Evolutionary conservation across 1,284 basidiomycete species (phyloP).

Genomic region (Leccinum solheimii): DNA sequence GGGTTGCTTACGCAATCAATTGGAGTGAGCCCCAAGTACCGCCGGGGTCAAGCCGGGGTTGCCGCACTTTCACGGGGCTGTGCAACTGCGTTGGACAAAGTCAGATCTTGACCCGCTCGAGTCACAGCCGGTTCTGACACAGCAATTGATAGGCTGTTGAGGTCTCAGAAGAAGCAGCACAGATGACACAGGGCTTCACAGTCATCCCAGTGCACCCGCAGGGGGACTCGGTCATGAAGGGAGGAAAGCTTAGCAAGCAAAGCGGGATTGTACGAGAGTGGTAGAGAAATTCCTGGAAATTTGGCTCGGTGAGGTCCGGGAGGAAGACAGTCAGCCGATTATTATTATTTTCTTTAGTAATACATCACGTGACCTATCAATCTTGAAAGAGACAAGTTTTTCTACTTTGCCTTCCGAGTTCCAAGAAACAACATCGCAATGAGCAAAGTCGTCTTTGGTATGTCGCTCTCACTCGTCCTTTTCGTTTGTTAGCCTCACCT

Average conservation of each 20-base stretch:
- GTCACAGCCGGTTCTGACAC: not conserved
- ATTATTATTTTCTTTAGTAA: not conserved
- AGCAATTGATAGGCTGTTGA: too few species aligned
- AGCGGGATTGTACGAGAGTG: not conserved
- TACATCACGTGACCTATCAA: not conserved
- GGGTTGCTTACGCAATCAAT: not conserved
- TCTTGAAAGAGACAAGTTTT: not conserved
- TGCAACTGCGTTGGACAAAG: not conserved
- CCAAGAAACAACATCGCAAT: slow-evolving; percentile 9
- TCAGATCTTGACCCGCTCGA: not conserved
- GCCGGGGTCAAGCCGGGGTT: too few species aligned
- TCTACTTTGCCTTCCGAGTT: not conserved
- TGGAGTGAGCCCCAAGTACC: not conserved
- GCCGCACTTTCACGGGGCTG: too few species aligned
- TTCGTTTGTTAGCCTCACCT: not conserved
- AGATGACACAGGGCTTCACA: not conserved
- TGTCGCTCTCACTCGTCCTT: slow-evolving; percentile 6
- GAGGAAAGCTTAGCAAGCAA: not conserved
- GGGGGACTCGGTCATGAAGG: not conserved
- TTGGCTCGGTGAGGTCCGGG: not conserved
- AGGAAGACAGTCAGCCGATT: not conserved
- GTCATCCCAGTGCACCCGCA: not conserved
- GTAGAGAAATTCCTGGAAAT: slow-evolving; percentile 1
- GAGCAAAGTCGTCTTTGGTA: slow-evolving; percentile 38
- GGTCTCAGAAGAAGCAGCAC: too few species aligned